Conservation (phyloP, 1,284 basidiomycete species). For the Leccinum pallidistipes region DNA sequence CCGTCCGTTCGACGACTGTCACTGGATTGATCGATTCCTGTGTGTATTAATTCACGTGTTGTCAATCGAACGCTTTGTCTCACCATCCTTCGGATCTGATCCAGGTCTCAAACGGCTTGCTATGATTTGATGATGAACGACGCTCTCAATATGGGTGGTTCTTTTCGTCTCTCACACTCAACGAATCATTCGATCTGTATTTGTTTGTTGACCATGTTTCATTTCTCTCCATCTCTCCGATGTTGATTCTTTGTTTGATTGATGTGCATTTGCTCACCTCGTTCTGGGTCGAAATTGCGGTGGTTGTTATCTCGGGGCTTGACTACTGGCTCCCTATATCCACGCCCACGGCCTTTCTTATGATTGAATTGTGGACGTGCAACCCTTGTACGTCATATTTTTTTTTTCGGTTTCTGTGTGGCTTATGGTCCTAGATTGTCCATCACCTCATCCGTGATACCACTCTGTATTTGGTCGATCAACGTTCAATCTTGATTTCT, state of each 20-base stretch:
- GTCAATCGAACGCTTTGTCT: neutral
- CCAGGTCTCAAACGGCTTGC: neutral
- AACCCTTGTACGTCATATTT: slow-evolving; percentile 12
- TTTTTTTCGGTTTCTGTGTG: neutral
- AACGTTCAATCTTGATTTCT: neutral
- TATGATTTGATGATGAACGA: slow-evolving; percentile 5
- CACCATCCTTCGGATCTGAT: slow-evolving; percentile 6
- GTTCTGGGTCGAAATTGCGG: neutral
- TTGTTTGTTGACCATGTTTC: neutral
- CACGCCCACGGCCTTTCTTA: neutral
- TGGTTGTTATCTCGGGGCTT: neutral
- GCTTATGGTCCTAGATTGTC: slow-evolving; percentile 16
- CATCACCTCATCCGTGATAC: neutral
- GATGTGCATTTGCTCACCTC: neutral
- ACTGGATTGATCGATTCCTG: neutral
- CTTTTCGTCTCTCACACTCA: neutral
- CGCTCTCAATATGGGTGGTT: slow-evolving; percentile 2
- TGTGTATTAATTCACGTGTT: neutral
- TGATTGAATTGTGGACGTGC: neutral
- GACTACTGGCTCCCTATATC: neutral
- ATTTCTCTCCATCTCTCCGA: neutral
- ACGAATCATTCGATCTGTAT: slow-evolving; percentile 2
- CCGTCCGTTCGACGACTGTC: neutral
- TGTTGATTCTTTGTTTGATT: neutral
- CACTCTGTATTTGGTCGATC: neutral